phyloP scores from a whole-genome alignment of 495 filamentous ascomycete genomes.

The Stereocaulon alpinum region DNA sequence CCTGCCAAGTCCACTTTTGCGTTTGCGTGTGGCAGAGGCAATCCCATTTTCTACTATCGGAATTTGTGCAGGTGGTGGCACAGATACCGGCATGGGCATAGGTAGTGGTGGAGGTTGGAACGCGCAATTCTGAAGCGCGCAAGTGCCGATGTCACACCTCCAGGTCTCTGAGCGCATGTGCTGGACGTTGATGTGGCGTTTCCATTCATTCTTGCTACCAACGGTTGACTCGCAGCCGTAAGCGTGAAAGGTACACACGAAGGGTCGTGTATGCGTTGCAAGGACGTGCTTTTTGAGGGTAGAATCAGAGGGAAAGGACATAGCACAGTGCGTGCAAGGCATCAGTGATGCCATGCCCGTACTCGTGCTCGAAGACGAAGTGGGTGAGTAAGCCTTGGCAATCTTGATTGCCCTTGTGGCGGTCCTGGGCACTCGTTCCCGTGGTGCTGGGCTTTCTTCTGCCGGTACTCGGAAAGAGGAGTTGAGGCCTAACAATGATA shows the following conservation, averaged over 20 bases:
- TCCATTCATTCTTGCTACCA: slow-evolving; percentile 93
- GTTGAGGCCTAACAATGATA: not conserved
- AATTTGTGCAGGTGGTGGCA: no score
- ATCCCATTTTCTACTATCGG: not conserved
- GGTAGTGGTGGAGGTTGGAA: not conserved
- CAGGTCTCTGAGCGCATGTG: slow-evolving; percentile 73
- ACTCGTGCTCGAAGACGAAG: not conserved
- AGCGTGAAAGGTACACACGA: slow-evolving; percentile 68
- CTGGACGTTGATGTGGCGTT: slow-evolving; percentile 74
- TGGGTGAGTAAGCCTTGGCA: slow-evolving; percentile 1
- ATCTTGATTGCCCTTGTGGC: slow-evolving; percentile 1
- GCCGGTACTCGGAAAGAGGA: not conserved
- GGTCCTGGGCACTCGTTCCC: not conserved
- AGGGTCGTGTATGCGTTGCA: slow-evolving; percentile 47
- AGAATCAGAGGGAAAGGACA: slow-evolving; percentile 15
- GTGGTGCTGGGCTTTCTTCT: slow-evolving; percentile 1
- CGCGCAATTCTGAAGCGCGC: slow-evolving; percentile 28
- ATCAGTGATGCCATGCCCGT: slow-evolving; percentile 1
- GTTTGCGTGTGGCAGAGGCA: not conserved
- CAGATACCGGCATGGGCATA: not conserved
- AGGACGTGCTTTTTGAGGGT: slow-evolving; percentile 22
- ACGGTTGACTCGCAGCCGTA: slow-evolving; percentile 80
- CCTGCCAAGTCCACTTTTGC: not conserved
- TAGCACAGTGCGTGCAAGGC: slow-evolving; percentile 17
- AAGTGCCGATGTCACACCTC: slow-evolving; percentile 61